Base-by-base conservation (phyloP, 2,329 filamentous ascomycete genomes). In the Aspergillus awamori region DNA sequence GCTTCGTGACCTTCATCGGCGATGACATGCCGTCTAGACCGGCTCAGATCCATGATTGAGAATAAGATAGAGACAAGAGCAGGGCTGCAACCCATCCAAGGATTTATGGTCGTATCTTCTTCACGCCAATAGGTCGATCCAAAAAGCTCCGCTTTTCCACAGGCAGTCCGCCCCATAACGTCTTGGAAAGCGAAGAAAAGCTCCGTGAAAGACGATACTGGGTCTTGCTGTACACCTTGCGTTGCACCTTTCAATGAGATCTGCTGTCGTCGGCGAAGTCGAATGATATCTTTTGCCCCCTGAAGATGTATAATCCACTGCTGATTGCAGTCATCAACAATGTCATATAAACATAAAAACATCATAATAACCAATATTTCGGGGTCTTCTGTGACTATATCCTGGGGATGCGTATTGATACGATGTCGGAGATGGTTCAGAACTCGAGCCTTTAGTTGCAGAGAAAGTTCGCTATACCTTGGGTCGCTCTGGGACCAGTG, bases 111-210 rank as follows among this genome's bases (percentile, higher is more conserved):
- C 2, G 24, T 49, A 15, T 65, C 63, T 8, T 57, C 45, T 8
- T 61, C 58, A 13, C 67, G 57, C 78, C 78, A 80, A 58, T 78
- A 80, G 53, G 78, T 75, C 13, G 70, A 66, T 3, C 76, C 77
- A 20, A 80, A 80, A 0, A 79, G 69, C 0, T 77, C 76, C 0
- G 76, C 72, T 8, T 78, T 76, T 6, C 76, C 78, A 26, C 78
- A 80, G 0, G 78, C 78, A 0, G 78, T 80, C 26, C 78, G 71
- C 39, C 78, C 78, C 39, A 80, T 79, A 0, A 78, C 76, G 26
- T 80, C 78, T 57, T 80, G 78, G 7, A 77, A 80, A 5, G 78
- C 78, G 47, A 80, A 80, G 59, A 79, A 80, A 8, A 6, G 72
- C 67, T 61, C 80, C 11, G 56, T 58, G 48, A 65, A 65, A 3